These are phyloP conservation scores for Aspergillus sojae DNA, from an alignment of 2,329 filamentous ascomycete species.

Conservation along the genomic window DNA sequence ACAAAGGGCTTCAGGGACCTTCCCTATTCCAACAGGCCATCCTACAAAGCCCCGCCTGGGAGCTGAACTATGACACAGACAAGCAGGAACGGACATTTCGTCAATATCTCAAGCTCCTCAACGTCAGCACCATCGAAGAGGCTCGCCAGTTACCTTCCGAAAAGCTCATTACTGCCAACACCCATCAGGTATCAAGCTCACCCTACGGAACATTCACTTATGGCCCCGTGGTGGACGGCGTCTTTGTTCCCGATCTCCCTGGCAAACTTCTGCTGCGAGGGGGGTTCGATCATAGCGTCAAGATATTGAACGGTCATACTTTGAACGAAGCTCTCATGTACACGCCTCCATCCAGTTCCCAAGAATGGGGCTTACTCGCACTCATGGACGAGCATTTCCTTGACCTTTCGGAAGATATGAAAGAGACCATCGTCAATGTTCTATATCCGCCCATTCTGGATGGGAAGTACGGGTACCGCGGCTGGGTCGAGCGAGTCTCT, in stretches of 20 bases:
- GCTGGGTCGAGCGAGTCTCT: conserved; percentile 46
- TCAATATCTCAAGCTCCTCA: conserved; percentile 44
- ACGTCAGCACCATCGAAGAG: conserved; percentile 49
- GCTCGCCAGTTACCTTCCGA: conserved; percentile 45
- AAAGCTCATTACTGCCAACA: conserved; percentile 48
- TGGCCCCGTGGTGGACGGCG: conserved; percentile 53
- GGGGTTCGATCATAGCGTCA: conserved; percentile 43
- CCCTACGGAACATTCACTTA: conserved; percentile 49
- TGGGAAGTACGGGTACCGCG: conserved; percentile 51
- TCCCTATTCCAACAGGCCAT: conserved; percentile 44
- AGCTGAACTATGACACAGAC: conserved; percentile 34
- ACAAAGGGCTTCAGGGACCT: conserved; percentile 46
- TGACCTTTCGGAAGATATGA: conserved; percentile 23
- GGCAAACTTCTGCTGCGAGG: conserved; percentile 44
- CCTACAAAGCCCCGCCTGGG: conserved; percentile 47
- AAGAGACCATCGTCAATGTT: conserved; percentile 49
- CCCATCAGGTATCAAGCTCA: conserved; percentile 41
- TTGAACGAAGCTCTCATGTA: conserved; percentile 47
- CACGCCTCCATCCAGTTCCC: conserved; percentile 36
- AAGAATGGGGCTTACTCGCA: conserved; percentile 12
- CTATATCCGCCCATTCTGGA: conserved; percentile 57
- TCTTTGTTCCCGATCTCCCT: conserved; percentile 52
- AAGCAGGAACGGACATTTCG: conserved; percentile 44
- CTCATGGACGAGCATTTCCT: conserved; percentile 20
- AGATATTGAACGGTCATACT: conserved; percentile 51